Base-by-base conservation (phyloP, 371 early-diverging fungal species). In the Mucor irregularis region DNA sequence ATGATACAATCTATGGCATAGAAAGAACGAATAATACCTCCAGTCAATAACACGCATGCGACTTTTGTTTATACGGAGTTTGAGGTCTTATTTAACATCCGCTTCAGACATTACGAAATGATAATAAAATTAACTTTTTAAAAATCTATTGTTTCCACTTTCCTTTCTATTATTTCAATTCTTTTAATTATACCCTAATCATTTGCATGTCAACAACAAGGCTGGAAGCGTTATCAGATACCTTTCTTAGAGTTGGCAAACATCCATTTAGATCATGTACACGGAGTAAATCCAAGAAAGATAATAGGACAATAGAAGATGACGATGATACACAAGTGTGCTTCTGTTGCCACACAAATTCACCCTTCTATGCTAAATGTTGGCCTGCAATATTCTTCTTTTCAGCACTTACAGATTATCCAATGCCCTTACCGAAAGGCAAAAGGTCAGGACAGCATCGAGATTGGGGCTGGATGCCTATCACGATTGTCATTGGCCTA, bases 381-480 rank as follows among this genome's bases (percentile, higher is more conserved):
- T 73, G 68, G 68, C 68, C 68, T 5, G 14, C 64, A n/a, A 59
- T 69, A 3, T 69, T 73, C 30, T 48, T 66, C 17, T 58, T 73
- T 33, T 73, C 73, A 9, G 64, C 65, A 5, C 3, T 73, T 8
- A 66, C 67, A 3, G 73, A 73, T 55, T 64, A 62, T 35, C 61
- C 74, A 8, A 51, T 69, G 52, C 70, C 68, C 13, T 46, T 69
- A 29, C 74, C 65, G n/a, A 61, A 62, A 39, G 73, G 55, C 16
- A 64, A 60, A 38, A 73, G 67, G 22, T 65, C 67, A 44, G 66
- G 68, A 5, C 70, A 73, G 10, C 70, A 69, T 29, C 59, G 69
- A 28, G 67, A 69, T 45, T 73, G 68, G 68, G 68, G 68, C 3
- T 69, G 56, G 62, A 16, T 73, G 16, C 70, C 73, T 7, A 56